These are phyloP conservation scores for Lentinula boryana DNA, from an alignment of 768 basidiomycete species.

Conservation along the genomic window DNA sequence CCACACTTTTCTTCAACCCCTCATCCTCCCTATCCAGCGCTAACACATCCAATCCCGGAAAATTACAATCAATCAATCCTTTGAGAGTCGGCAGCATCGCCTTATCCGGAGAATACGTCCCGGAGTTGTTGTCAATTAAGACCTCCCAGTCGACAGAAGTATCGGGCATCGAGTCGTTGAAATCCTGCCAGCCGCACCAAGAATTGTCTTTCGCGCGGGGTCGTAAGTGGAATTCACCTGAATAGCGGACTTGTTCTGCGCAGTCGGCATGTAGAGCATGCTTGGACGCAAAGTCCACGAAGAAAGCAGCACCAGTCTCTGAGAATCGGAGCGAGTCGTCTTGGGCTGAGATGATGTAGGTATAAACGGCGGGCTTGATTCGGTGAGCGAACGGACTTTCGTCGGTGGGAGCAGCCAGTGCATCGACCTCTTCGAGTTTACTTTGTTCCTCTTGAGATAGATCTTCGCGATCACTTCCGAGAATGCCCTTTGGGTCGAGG, in stretches of 20 bases:
- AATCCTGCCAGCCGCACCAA: constrained; percentile 49
- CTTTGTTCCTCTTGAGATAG: not conserved
- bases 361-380: constrained; percentile 80
- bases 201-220: constrained; percentile 33
- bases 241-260: constrained; percentile 57
- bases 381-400: constrained; percentile 26
- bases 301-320: constrained; percentile 83
- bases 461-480: not conserved
- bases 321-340: constrained; percentile 79
- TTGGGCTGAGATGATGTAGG: constrained; percentile 73
- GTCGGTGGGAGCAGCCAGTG: not conserved
- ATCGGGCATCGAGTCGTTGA: constrained; percentile 50
- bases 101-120: constrained; percentile 76
- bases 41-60: constrained; percentile 53
- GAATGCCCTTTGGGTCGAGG: not conserved
- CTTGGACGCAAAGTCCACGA: constrained; percentile 82
- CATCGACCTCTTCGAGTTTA: not conserved
- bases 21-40: constrained; percentile 54
- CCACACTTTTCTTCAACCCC: constrained; percentile 48
- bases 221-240: constrained; percentile 76
- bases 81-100: constrained; percentile 54
- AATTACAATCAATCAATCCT: constrained; percentile 66
- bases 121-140: constrained; percentile 82
- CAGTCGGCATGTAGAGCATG: constrained; percentile 83
- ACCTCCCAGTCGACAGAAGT: constrained; percentile 68